Evolutionary conservation across 768 basidiomycete species (phyloP).

Genomic region (Boletus rex-veris): DNA sequence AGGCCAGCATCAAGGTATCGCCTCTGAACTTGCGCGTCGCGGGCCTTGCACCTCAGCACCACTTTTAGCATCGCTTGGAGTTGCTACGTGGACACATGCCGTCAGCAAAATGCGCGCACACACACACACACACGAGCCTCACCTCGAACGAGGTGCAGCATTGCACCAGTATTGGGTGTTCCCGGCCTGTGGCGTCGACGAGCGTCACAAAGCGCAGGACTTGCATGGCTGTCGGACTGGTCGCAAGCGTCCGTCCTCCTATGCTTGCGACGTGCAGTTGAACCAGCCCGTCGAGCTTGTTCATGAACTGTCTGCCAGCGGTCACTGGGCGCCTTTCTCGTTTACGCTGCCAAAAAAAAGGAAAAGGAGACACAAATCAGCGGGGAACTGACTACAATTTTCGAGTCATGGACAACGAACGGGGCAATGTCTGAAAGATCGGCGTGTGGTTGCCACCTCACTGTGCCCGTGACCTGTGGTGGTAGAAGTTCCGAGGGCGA

Average conservation of each 20-base stretch:
- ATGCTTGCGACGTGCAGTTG: conserved; percentile 18
- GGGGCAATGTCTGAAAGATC: conserved; percentile 8
- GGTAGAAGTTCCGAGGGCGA: conserved; percentile 6
- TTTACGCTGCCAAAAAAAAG: conserved; percentile 12
- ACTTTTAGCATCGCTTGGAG: conserved; percentile 18
- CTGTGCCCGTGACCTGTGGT: neutral
- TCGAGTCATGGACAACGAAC: conserved; percentile 4
- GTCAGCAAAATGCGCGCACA: neutral
- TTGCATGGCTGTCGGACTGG: conserved; percentile 20
- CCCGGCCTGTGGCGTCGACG: conserved; percentile 26
- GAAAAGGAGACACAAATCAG: neutral
- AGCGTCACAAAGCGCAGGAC: conserved; percentile 22
- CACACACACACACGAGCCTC: neutral
- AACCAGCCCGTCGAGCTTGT: conserved; percentile 21
- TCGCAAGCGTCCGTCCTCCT: neutral
- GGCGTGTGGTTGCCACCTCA: neutral
- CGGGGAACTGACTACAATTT: no score
- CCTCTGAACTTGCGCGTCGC: conserved; percentile 20
- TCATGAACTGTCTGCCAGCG: conserved; percentile 12
- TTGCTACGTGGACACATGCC: conserved; percentile 14
- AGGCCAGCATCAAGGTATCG: conserved; percentile 22
- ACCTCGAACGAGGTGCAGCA: conserved; percentile 27
- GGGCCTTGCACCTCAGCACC: conserved; percentile 14
- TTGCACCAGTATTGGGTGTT: conserved; percentile 25
- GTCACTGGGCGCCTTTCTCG: conserved; percentile 10